Conservation (phyloP, 495 filamentous ascomycete genomes). For the Daldinia childiae region DNA sequence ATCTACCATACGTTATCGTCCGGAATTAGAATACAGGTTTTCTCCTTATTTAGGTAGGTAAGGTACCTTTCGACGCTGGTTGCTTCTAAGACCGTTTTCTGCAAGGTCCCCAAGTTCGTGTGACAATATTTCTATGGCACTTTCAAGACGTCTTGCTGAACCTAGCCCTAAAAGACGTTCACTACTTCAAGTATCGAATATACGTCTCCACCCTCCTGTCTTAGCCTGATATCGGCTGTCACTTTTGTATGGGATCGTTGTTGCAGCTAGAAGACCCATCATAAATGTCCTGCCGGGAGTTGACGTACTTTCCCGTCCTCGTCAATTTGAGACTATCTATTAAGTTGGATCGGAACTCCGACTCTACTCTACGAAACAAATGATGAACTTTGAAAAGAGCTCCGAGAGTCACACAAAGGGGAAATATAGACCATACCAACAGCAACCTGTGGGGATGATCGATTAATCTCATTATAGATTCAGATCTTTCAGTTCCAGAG, state of each 20-base stretch:
- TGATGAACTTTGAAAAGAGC: slow-evolving; percentile 20
- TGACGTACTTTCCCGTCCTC: slow-evolving; percentile 40
- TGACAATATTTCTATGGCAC: slow-evolving; percentile 15
- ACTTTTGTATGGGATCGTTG: slow-evolving; percentile 6
- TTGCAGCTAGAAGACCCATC: slow-evolving; percentile 12
- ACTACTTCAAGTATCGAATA: background rate
- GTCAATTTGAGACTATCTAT: slow-evolving; percentile 39
- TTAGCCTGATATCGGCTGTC: slow-evolving; percentile 3
- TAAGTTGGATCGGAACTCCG: slow-evolving; percentile 38
- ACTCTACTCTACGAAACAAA: slow-evolving; percentile 23
- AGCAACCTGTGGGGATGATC: slow-evolving; percentile 8
- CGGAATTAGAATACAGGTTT: slow-evolving; percentile 37
- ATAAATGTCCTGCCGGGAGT: slow-evolving; percentile 25
- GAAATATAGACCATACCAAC: slow-evolving; percentile 12
- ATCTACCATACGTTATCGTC: slow-evolving; percentile 38
- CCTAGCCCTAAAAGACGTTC: slow-evolving; percentile 13
- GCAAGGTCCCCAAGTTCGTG: slow-evolving; percentile 38
- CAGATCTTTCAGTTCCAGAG: slow-evolving; percentile 17
- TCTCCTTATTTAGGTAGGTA: slow-evolving; percentile 4
- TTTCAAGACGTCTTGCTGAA: slow-evolving; percentile 7
- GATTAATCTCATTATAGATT: slow-evolving; percentile 28
- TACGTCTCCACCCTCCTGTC: slow-evolving; percentile 22
- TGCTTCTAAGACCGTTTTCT: slow-evolving; percentile 40
- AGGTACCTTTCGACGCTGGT: slow-evolving; percentile 26
- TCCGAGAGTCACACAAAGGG: slow-evolving; percentile 26